Percentiles rank a stretch among this genome's conserved stretches.
Evolutionary conservation across 2,329 filamentous ascomycete genomes (phyloP).

Genomic region (Ampelomyces quisqualis): DNA sequence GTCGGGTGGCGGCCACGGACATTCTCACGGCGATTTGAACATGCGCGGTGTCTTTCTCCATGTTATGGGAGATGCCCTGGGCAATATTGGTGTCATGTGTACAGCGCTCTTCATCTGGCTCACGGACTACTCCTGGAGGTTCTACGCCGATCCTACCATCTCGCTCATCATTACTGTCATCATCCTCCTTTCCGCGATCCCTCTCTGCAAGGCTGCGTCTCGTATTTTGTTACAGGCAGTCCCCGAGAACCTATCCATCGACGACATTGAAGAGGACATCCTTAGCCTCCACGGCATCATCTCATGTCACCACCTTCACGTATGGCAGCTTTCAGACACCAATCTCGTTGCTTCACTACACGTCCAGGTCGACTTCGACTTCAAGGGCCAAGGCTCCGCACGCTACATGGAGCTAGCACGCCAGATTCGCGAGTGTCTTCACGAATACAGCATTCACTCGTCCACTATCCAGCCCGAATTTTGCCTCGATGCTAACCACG

Average conservation of each 20-base stretch:
- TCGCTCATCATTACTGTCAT: conserved; percentile 89
- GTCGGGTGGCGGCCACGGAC: conserved; percentile 64
- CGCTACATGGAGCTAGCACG: conserved; percentile 90
- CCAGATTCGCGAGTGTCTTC: conserved; percentile 81
- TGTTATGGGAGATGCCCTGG: conserved; percentile 77
- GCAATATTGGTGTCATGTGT: conserved; percentile 81
- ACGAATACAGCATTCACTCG: conserved; percentile 94
- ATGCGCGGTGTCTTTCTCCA: conserved; percentile 77
- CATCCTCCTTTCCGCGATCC: conserved; percentile 71
- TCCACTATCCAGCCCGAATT: conserved; percentile 97
- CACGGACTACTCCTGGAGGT: conserved; percentile 75
- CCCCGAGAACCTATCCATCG: conserved; percentile 80
- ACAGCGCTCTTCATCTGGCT: conserved; percentile 91
- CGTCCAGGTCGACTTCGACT: conserved; percentile 86
- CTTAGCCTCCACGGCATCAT: conserved; percentile 79
- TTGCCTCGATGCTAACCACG: conserved; percentile 49
- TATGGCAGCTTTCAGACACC: conserved; percentile 95
- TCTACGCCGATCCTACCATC: conserved; percentile 87
- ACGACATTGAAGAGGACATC: conserved; percentile 92
- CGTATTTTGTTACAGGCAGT: conserved; percentile 94
- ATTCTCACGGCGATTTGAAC: conserved; percentile 86
- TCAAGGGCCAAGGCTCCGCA: conserved; percentile 72
- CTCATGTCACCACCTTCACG: conserved; percentile 92
- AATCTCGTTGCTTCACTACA: conserved; percentile 93
- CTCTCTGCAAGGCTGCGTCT: conserved; percentile 74